Conservation (phyloP, 257 asterid species). For the Paraleonurus japonicus region DNA sequence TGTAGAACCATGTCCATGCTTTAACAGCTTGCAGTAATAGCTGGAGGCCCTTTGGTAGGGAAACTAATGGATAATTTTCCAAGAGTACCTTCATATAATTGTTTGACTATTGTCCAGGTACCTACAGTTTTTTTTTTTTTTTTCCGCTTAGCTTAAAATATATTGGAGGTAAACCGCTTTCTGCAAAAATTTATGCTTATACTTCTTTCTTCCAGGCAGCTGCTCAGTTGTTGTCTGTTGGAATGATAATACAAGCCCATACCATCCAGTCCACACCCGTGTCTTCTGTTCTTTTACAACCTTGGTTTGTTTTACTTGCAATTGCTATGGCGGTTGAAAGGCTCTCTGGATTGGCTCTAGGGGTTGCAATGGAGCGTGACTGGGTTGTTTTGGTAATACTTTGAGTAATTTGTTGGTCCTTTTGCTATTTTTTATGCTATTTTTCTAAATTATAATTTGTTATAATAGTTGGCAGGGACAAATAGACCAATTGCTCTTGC, state of each 20-base stretch:
- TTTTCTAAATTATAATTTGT: constrained; percentile 8
- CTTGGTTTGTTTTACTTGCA: constrained; percentile 82
- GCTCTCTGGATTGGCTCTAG: constrained; percentile 87
- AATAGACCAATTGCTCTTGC: constrained; percentile 97
- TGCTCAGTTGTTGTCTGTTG: constrained; percentile 89
- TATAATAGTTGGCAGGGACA: constrained; percentile 81
- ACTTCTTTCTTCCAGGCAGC: constrained; percentile 63
- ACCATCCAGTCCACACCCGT: constrained; percentile 37
- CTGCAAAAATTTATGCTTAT: constrained; percentile 5
- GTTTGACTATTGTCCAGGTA: constrained; percentile 78
- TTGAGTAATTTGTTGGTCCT: constrained; percentile 14
- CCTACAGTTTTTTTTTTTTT: background rate
- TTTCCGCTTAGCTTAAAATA: background rate
- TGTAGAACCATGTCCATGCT: constrained; percentile 26
- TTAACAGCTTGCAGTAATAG: constrained; percentile 79
- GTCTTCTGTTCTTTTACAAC: constrained; percentile 68
- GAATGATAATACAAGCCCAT: constrained; percentile 85
- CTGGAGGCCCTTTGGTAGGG: constrained; percentile 98
- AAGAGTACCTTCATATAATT: constrained; percentile 82
- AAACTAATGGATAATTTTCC: constrained; percentile 94
- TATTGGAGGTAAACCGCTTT: constrained; percentile 22
- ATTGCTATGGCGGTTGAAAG: constrained; percentile 87
- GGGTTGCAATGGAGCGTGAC: constrained; percentile 98
- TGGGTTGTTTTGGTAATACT: constrained; percentile 89
- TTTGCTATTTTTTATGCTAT: constrained; percentile 4